Conservation (phyloP, 768 basidiomycete genomes). For the Russula vinacea region DNA sequence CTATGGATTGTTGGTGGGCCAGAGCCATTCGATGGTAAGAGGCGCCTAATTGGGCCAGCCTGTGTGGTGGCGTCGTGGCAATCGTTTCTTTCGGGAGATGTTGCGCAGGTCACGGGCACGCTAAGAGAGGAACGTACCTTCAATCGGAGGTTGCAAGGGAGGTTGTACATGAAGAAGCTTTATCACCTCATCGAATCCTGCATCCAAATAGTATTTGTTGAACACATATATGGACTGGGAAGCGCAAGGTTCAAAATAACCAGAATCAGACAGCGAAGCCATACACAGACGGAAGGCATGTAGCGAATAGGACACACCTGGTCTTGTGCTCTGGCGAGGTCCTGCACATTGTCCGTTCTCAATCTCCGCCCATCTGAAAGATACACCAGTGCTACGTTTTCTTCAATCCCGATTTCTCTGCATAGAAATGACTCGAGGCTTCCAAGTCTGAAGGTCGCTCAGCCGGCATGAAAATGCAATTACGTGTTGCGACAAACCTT, state of each 20-base stretch:
- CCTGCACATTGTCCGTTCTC: slow-evolving; percentile 66
- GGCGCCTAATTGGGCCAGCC: slow-evolving; percentile 61
- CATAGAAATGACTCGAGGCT: slow-evolving; percentile 70
- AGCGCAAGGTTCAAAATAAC: neutral
- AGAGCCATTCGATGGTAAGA: slow-evolving; percentile 64
- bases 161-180: slow-evolving; percentile 59
- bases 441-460: slow-evolving; percentile 46
- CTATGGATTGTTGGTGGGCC: slow-evolving; percentile 60
- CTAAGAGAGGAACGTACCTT: slow-evolving; percentile 46
- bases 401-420: slow-evolving; percentile 69
- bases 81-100: slow-evolving; percentile 47
- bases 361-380: slow-evolving; percentile 76
- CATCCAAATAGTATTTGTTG: slow-evolving; percentile 76
- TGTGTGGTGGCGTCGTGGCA: slow-evolving; percentile 67
- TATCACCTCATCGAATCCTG: slow-evolving; percentile 62
- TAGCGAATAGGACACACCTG: slow-evolving; percentile 50
- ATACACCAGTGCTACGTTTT: slow-evolving; percentile 70
- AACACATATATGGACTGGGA: slow-evolving; percentile 73
- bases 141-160: slow-evolving; percentile 63
- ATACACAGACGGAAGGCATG: too few species aligned
- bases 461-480: slow-evolving; percentile 4
- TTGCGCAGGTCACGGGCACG: slow-evolving; percentile 7
- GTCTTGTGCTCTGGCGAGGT: slow-evolving; percentile 69
- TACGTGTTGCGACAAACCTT: slow-evolving; percentile 44
- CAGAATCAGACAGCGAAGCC: neutral